Percentiles rank a stretch among this genome's conserved stretches.
Evolutionary conservation across 495 filamentous ascomycete genomes (phyloP).

Genomic region (Aspergillus wentii): DNA sequence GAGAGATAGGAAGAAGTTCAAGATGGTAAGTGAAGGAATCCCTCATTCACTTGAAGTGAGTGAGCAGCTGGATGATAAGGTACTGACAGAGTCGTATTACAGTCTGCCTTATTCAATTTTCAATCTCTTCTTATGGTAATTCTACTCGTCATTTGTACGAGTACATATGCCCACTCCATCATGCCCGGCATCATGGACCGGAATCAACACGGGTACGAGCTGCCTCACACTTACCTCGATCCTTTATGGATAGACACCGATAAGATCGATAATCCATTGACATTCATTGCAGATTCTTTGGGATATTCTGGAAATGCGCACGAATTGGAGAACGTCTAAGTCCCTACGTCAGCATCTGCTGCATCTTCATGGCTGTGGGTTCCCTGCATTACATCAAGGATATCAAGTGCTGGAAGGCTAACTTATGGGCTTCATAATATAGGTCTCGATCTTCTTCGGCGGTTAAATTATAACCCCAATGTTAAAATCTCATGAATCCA

Average conservation of each 20-base stretch:
- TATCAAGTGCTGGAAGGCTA: background rate
- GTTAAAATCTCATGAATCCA: conserved; percentile 6
- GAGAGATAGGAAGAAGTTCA: too few relatives aligned
- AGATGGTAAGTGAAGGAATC: conserved; percentile 16
- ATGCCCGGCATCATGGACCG: conserved; percentile 90
- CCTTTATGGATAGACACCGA: too few relatives aligned
- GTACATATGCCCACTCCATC: conserved; percentile 83
- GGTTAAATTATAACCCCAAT: conserved; percentile 14
- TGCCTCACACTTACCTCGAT: background rate
- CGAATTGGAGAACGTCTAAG: conserved; percentile 89
- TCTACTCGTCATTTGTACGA: conserved; percentile 92
- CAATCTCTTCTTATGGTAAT: conserved; percentile 89
- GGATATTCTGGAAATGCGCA: conserved; percentile 96
- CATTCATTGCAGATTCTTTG: conserved; percentile 57
- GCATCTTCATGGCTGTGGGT: conserved; percentile 90
- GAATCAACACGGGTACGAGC: conserved; percentile 77
- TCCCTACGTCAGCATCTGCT: conserved; percentile 94
- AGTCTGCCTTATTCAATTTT: conserved; percentile 99
- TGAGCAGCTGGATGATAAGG: background rate
- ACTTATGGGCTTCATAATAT: conserved; percentile 1
- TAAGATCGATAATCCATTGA: conserved; percentile 4
- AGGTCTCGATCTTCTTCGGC: conserved; percentile 44
- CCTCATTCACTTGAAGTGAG: background rate
- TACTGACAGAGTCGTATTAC: conserved; percentile 9
- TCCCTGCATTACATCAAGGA: background rate